Evolutionary conservation across 2,329 filamentous ascomycete species (phyloP).

Genomic region (Lachnellula willkommii): DNA sequence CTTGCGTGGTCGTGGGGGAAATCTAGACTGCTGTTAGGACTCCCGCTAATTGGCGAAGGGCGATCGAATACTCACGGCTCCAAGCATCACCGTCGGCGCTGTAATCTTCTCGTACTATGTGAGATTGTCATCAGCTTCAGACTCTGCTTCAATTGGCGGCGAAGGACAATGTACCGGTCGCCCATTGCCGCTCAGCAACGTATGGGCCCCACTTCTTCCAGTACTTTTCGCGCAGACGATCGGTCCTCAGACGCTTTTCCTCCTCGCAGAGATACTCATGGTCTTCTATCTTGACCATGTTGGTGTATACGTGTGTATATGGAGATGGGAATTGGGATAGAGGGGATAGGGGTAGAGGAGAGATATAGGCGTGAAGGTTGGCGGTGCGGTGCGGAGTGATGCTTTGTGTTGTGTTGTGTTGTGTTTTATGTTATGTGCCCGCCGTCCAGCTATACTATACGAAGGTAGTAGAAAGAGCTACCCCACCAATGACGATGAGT

Average conservation of each 20-base stretch:
- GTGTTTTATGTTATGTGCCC: no score
- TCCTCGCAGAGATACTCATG: slow-evolving; percentile 85
- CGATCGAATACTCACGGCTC: slow-evolving; percentile 65
- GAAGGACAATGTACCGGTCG: slow-evolving; percentile 58
- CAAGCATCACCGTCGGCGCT: slow-evolving; percentile 85
- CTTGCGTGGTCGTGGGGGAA: slow-evolving; percentile 91
- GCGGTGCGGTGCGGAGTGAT: slow-evolving; percentile 10
- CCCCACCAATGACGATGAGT: no score
- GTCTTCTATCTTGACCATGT: slow-evolving; percentile 85
- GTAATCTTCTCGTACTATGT: slow-evolving; percentile 83
- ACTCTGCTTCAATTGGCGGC: background rate
- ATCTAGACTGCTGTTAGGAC: slow-evolving; percentile 49
- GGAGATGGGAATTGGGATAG: background rate
- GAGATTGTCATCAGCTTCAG: slow-evolving; percentile 16
- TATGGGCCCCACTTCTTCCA: slow-evolving; percentile 99
- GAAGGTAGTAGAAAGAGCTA: no score
- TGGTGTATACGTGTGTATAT: slow-evolving; percentile 16
- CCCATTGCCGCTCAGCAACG: slow-evolving; percentile 91
- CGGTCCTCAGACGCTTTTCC: slow-evolving; percentile 83
- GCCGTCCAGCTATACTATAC: no score
- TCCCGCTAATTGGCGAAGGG: background rate
- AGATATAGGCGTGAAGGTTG: slow-evolving; percentile 4
- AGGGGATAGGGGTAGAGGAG: background rate
- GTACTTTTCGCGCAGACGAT: slow-evolving; percentile 77
- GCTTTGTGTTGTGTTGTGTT: no score